Conservation (phyloP, 352 stramenopile species). For the Globisporangium acanthophoron region DNA sequence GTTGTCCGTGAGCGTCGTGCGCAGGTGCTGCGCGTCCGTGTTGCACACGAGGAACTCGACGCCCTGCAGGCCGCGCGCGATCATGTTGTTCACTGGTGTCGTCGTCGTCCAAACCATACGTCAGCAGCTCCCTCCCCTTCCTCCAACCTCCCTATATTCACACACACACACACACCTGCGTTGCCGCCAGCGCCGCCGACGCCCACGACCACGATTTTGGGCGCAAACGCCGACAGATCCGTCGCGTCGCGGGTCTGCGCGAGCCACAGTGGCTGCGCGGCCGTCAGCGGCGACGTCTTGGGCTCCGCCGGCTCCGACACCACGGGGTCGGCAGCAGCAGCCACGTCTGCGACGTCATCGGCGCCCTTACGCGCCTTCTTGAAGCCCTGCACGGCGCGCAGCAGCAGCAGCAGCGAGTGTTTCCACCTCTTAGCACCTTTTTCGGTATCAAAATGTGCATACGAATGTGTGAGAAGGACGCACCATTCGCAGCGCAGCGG, state of each 20-base stretch:
- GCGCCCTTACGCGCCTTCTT: conserved; percentile 50
- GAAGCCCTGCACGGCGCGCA: conserved; percentile 23
- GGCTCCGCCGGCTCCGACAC: conserved; percentile 31
- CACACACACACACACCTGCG: conserved; percentile 31
- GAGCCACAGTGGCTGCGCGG: conserved; percentile 73
- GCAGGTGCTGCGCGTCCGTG: conserved; percentile 88
- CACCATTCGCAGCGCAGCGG: conserved; percentile 70
- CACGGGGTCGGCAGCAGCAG: conserved; percentile 2
- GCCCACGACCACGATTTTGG: conserved; percentile 84
- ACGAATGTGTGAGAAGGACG: background rate
- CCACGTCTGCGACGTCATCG: conserved; percentile 6
- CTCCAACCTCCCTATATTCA: no score
- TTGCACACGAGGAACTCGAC: conserved; percentile 90
- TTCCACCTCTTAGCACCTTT: background rate
- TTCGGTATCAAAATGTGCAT: background rate
- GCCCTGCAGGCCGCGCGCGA: conserved; percentile 71
- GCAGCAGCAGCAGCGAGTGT: background rate
- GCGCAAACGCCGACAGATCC: conserved; percentile 72
- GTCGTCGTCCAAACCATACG: background rate
- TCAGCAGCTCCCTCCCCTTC: background rate
- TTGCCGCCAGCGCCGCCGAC: conserved; percentile 87
- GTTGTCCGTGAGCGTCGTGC: conserved; percentile 88
- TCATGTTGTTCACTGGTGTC: conserved; percentile 84
- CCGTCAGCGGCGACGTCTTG: conserved; percentile 33
- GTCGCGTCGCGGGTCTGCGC: conserved; percentile 50